Evolutionary conservation across 352 stramenopile species (phyloP).

Genomic region (Hyaloperonospora brassicae): DNA sequence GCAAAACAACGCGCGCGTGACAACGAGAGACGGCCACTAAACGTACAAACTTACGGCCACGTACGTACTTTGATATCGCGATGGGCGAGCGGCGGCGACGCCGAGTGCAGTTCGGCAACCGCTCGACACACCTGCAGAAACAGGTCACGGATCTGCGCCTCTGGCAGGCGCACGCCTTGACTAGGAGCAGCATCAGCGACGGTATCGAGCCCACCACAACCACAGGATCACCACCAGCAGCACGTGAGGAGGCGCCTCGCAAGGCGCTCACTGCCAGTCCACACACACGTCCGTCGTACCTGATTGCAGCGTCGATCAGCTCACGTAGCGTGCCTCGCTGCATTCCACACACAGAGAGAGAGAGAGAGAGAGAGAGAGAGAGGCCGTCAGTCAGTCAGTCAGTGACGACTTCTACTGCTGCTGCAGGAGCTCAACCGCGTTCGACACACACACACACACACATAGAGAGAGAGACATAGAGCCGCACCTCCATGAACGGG

Average conservation of each 20-base stretch:
- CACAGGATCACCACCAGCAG: background rate
- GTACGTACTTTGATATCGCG: constrained; percentile 78
- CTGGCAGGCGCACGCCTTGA: constrained; percentile 45
- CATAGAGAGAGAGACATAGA: background rate
- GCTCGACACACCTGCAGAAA: constrained; percentile 80
- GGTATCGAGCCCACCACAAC: background rate
- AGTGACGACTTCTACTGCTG: too few species aligned
- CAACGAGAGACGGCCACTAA: background rate
- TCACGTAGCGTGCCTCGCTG: constrained; percentile 58
- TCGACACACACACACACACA: too few species aligned
- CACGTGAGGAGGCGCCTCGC: too few species aligned
- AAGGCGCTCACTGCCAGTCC: too few species aligned
- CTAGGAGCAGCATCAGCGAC: constrained; percentile 7
- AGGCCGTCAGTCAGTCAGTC: background rate
- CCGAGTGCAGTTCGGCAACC: constrained; percentile 67
- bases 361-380: background rate
- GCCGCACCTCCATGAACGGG: constrained; percentile 66
- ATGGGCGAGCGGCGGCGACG: constrained; percentile 65
- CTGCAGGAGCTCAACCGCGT: too few species aligned
- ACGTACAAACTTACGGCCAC: background rate
- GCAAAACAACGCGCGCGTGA: background rate
- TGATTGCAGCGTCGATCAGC: constrained; percentile 69
- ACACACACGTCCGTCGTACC: constrained; percentile 15
- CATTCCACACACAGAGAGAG: constrained; percentile 31
- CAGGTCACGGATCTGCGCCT: constrained; percentile 64